A percentile compares a stretch with the other conserved stretches of the same genome.
These are phyloP conservation scores for Barnettozyma pratensis DNA, from an alignment of 805 yeast genomes.

Conservation along the genomic window DNA sequence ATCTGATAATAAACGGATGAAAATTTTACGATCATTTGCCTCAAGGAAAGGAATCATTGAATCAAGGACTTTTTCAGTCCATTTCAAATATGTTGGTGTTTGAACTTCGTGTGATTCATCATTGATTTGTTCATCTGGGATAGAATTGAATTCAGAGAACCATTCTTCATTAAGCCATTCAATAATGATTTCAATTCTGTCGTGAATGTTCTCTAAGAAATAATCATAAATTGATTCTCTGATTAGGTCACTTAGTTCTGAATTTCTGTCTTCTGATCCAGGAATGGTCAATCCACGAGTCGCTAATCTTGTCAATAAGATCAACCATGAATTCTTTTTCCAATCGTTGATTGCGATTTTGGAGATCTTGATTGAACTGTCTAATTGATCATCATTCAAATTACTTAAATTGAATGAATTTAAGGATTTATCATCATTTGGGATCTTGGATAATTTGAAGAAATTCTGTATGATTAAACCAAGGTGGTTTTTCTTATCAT, in stretches of 20 bases:
- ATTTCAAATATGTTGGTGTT: conserved; percentile 54
- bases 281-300: conserved; percentile 62
- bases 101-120: conserved; percentile 15
- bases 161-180: conserved; percentile 97
- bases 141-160: conserved; percentile 48
- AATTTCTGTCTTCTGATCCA: conserved; percentile 21
- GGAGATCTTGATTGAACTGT: conserved; percentile 22
- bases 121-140: conserved; percentile 18
- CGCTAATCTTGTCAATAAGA: conserved; percentile 68
- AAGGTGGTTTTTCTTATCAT: conserved; percentile 54
- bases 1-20: conserved; percentile 81
- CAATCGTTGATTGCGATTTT: conserved; percentile 41
- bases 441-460: conserved; percentile 40
- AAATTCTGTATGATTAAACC: conserved; percentile 54
- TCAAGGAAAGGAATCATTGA: conserved; percentile 82
- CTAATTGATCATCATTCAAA: conserved; percentile 12
- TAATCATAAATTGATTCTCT: conserved; percentile 69
- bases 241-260: conserved; percentile 51
- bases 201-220: conserved; percentile 67
- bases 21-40: conserved; percentile 69
- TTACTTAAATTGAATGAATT: conserved; percentile 19
- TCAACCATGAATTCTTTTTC: conserved; percentile 70
- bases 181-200: conserved; percentile 66
- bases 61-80: conserved; percentile 71
- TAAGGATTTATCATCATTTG: conserved; percentile 15